phyloP scores from a whole-genome alignment of 2,329 filamentous ascomycete genomes.

The Myriosclerotinia scirpicola region DNA sequence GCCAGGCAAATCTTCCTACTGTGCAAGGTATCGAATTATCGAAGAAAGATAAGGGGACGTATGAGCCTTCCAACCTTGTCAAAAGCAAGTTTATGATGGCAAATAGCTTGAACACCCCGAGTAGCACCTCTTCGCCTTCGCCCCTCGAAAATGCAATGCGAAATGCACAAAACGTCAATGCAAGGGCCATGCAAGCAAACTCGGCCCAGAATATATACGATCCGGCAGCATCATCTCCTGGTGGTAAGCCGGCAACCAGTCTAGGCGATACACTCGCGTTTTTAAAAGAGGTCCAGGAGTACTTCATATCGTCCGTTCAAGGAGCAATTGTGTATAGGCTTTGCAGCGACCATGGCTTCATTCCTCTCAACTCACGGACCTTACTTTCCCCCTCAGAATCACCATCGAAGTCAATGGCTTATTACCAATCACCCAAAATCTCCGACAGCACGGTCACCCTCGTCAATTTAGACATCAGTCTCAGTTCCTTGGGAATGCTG shows the following conservation, averaged over 20 bases:
- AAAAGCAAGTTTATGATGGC: conserved; percentile 30
- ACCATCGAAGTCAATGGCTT: conserved; percentile 14
- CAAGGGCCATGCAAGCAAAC: conserved; percentile 33
- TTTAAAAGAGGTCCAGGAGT: conserved; percentile 39
- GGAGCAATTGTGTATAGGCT: conserved; percentile 39
- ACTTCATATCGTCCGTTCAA: conserved; percentile 41
- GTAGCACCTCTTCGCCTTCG: conserved; percentile 37
- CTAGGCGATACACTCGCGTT: conserved; percentile 27
- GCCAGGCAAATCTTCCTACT: conserved; percentile 26
- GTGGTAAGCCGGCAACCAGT: conserved; percentile 29
- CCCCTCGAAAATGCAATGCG: conserved; percentile 35
- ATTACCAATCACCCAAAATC: not conserved
- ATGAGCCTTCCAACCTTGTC: conserved; percentile 37
- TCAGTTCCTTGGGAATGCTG: conserved; percentile 40
- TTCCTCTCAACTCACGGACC: conserved; percentile 41
- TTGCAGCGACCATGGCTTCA: conserved; percentile 38
- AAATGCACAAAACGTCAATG: conserved; percentile 36
- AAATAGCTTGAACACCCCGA: conserved; percentile 32
- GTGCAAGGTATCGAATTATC: conserved; percentile 31
- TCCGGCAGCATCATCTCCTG: conserved; percentile 31
- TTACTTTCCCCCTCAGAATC: conserved; percentile 32
- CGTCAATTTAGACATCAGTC: conserved; percentile 39
- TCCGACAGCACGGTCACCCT: conserved; percentile 32
- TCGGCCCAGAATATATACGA: conserved; percentile 33
- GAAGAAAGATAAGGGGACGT: conserved; percentile 34